These are phyloP conservation scores for Xerocomus brunneocitrinus DNA, from an alignment of 768 basidiomycete genomes.

Conservation along the genomic window DNA sequence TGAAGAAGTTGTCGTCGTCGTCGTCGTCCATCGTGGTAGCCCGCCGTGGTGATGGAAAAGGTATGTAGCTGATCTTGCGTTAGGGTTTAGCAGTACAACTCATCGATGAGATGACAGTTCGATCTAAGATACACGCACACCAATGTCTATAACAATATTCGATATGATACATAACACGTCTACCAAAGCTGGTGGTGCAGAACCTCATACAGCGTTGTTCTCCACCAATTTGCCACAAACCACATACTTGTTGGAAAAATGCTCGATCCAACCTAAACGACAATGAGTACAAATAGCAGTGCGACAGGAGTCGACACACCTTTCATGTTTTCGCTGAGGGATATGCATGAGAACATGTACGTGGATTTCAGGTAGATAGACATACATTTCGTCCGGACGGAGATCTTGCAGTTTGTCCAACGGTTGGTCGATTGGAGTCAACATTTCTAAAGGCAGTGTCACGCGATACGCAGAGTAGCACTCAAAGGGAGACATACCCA, in stretches of 20 bases:
- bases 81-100: no score
- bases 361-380: slow-evolving; percentile 3
- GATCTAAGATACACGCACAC: no score
- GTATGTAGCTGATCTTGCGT: not conserved
- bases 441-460: slow-evolving; percentile 59
- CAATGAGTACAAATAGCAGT: not conserved
- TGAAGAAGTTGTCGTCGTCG: slow-evolving; percentile 29
- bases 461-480: not conserved
- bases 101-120: no score
- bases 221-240: slow-evolving; percentile 86
- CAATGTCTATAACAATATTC: not conserved
- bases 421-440: slow-evolving; percentile 82
- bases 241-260: slow-evolving; percentile 91
- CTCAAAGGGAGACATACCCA: slow-evolving; percentile 48
- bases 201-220: slow-evolving; percentile 47
- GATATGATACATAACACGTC: slow-evolving; percentile 9
- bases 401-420: slow-evolving; percentile 83
- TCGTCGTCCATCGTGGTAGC: slow-evolving; percentile 17
- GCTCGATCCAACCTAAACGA: slow-evolving; percentile 80
- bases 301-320: slow-evolving; percentile 36
- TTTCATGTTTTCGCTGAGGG: slow-evolving; percentile 82
- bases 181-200: not conserved
- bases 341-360: not conserved
- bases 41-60: not conserved
- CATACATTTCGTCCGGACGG: slow-evolving; percentile 77